A percentile compares a stretch with the other conserved stretches of the same genome.
phyloP scores from a whole-genome alignment of 2,329 filamentous ascomycete species.

The Colletotrichum sp. region DNA sequence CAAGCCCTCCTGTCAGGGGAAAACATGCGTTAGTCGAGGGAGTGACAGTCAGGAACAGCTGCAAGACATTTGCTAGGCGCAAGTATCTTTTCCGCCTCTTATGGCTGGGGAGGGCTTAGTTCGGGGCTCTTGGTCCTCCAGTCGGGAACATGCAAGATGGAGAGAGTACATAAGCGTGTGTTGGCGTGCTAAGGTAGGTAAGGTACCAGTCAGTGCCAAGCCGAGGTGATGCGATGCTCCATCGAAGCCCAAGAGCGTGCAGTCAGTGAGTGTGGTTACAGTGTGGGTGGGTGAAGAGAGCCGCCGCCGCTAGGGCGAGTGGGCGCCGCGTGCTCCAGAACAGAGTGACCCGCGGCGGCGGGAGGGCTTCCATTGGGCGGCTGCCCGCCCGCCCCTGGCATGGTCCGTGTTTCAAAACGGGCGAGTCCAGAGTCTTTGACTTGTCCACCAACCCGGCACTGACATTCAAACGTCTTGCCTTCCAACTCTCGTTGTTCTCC shows the following conservation, averaged over 20 bases:
- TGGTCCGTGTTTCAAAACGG: conserved; percentile 18
- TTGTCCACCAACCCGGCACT: background rate
- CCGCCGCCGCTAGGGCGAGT: conserved; percentile 9
- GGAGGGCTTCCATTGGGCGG: conserved; percentile 11
- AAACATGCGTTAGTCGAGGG: background rate
- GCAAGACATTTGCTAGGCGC: background rate
- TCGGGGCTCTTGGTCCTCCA: background rate
- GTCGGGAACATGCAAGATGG: background rate
- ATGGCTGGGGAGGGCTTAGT: background rate
- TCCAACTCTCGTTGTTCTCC: background rate
- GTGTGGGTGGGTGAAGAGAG: background rate
- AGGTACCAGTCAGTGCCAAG: background rate
- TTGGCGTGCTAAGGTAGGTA: background rate
- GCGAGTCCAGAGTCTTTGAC: conserved; percentile 8
- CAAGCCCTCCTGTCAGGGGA: conserved; percentile 4
- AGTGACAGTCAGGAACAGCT: background rate
- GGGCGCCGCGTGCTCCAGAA: conserved; percentile 18
- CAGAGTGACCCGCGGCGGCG: background rate
- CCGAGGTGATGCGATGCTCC: background rate
- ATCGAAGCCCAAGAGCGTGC: background rate
- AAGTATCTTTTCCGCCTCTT: background rate
- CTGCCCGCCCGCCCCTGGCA: conserved; percentile 7
- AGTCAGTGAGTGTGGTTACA: background rate
- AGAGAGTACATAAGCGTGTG: background rate
- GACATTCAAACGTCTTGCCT: conserved; percentile 4